A percentile compares a stretch with the other conserved stretches of the same genome.
phyloP scores from a whole-genome alignment of 2,329 filamentous ascomycete species.

The Sporothrix mexicana region DNA sequence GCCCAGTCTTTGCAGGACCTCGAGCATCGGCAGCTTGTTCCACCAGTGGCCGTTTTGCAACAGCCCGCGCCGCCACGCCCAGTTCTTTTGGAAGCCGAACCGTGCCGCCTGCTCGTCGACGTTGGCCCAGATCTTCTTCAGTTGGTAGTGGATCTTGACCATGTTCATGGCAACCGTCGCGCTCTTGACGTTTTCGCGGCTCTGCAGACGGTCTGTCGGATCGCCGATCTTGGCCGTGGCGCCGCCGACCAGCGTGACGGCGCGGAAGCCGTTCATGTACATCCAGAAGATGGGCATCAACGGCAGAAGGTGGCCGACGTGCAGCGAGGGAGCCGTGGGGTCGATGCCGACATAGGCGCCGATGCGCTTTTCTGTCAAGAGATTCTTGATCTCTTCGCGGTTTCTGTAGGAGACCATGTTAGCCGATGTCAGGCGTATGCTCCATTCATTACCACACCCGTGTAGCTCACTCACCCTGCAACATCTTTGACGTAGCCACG shows the following conservation, averaged over 20 bases:
- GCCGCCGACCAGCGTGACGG: slow-evolving; percentile 72
- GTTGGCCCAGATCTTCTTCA: slow-evolving; percentile 75
- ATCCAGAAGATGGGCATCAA: slow-evolving; percentile 86
- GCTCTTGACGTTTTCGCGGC: slow-evolving; percentile 60
- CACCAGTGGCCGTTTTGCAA: slow-evolving; percentile 88
- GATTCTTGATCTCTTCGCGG: slow-evolving; percentile 61
- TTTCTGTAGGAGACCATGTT: slow-evolving; percentile 44
- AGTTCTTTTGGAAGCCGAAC: slow-evolving; percentile 67
- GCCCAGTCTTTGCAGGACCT: slow-evolving; percentile 77
- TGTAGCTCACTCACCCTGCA: slow-evolving; percentile 64
- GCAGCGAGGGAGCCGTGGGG: slow-evolving; percentile 78
- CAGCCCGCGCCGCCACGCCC: slow-evolving; percentile 70
- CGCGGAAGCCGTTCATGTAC: slow-evolving; percentile 74
- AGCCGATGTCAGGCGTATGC: not conserved
- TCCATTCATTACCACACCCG: not conserved
- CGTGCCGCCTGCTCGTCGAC: slow-evolving; percentile 69
- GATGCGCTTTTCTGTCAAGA: slow-evolving; percentile 69
- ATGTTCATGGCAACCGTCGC: slow-evolving; percentile 67
- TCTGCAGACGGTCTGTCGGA: slow-evolving; percentile 71
- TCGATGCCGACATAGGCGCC: slow-evolving; percentile 83
- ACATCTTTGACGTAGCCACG: slow-evolving; percentile 76
- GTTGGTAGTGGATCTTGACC: slow-evolving; percentile 70
- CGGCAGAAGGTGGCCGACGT: slow-evolving; percentile 79
- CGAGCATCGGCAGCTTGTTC: slow-evolving; percentile 70
- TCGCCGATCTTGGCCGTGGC: slow-evolving; percentile 81